Evolutionary conservation across 768 basidiomycete species (phyloP).

Genomic region (Strobilomyces confusus): DNA sequence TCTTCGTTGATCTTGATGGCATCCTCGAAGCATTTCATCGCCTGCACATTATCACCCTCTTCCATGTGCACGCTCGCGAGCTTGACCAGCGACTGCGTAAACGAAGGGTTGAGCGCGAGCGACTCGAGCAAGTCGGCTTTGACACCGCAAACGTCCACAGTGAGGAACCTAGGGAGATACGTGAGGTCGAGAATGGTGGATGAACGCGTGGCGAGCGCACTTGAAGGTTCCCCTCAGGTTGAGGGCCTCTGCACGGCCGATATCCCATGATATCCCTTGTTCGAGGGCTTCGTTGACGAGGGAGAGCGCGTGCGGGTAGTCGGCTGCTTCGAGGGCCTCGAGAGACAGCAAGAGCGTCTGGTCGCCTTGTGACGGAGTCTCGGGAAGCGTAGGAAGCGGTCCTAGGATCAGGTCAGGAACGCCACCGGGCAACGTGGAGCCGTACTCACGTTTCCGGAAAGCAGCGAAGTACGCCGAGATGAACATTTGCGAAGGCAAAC

Average conservation of each 20-base stretch:
- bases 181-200: neutral
- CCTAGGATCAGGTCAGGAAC: conserved; percentile 37
- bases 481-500: conserved; percentile 86
- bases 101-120: conserved; percentile 57
- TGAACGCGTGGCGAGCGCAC: conserved; percentile 39
- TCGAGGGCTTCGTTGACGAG: conserved; percentile 82
- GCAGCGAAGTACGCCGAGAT: conserved; percentile 95
- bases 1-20: conserved; percentile 77
- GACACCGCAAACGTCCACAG: conserved; percentile 76
- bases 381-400: conserved; percentile 67
- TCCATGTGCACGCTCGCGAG: conserved; percentile 98
- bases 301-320: conserved; percentile 78
- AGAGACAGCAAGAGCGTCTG: conserved; percentile 75
- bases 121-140: conserved; percentile 80
- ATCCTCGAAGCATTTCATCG: conserved; percentile 89
- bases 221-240: conserved; percentile 97
- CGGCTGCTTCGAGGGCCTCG: conserved; percentile 77
- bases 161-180: conserved; percentile 66
- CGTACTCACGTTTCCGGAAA: conserved; percentile 76
- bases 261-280: conserved; percentile 77
- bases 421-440: neutral
- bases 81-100: conserved; percentile 92
- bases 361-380: conserved; percentile 74
- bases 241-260: conserved; percentile 78
- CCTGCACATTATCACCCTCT: conserved; percentile 71